Conservation (phyloP, 176 grass and related monocot genomes). For the Tuctoria greenei region DNA sequence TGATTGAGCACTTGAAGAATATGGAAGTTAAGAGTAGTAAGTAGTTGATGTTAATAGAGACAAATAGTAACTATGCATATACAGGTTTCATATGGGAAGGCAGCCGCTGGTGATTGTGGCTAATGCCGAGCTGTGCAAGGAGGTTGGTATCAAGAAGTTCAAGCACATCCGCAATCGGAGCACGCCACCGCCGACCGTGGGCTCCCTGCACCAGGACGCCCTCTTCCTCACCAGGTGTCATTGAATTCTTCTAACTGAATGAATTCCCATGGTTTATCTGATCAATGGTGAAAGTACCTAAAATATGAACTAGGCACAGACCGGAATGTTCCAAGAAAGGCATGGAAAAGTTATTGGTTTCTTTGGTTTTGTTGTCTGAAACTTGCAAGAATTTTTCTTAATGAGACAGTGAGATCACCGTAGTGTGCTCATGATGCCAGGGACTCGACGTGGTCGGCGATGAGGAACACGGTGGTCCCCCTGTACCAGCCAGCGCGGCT, state of each 20-base stretch:
- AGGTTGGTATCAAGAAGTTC: constrained; percentile 94
- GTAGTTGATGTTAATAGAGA: constrained; percentile 13
- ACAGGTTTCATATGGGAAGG: constrained; percentile 94
- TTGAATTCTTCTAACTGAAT: neutral
- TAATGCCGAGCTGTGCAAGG: constrained; percentile 83
- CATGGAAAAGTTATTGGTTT: neutral
- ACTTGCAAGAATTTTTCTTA: neutral
- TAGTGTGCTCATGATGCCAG: neutral
- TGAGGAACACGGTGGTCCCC: constrained; percentile 76
- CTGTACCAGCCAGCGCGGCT: constrained; percentile 86
- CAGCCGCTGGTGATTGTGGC: constrained; percentile 90
- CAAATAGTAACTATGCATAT: neutral
- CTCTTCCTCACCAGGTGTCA: constrained; percentile 70
- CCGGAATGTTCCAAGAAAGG: neutral
- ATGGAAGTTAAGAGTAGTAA: neutral
- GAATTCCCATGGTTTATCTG: neutral
- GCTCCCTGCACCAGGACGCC: constrained; percentile 78
- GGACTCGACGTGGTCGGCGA: constrained; percentile 80
- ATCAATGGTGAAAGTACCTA: neutral
- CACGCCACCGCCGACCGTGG: constrained; percentile 57
- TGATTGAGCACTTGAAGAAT: neutral
- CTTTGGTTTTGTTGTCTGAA: constrained; percentile 2
- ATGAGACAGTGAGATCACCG: neutral
- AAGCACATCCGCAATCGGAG: constrained; percentile 88
- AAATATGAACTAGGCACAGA: neutral